A percentile compares a stretch with the other conserved stretches of the same genome.
phyloP scores from a whole-genome alignment of 306 rosid genomes.

The Malus sieversii region DNA sequence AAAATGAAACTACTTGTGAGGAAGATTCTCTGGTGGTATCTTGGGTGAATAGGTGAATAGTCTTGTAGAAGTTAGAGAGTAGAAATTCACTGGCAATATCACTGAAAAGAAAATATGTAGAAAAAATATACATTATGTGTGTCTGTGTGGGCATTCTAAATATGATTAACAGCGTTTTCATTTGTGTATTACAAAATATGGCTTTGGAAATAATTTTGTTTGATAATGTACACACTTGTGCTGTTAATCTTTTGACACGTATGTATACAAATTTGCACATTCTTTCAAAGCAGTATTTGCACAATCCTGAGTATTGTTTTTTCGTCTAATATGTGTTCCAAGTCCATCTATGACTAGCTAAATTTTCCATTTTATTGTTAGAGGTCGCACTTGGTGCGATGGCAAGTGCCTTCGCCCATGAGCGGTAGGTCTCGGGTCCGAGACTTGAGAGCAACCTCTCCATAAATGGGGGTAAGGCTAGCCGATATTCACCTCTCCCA shows the following conservation, averaged over 20 bases:
- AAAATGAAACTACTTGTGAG: not conserved
- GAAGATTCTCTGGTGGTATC: not conserved
- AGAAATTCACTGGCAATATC: not conserved
- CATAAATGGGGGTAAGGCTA: too few relatives aligned
- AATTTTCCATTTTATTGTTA: too few relatives aligned
- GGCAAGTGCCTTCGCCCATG: too few relatives aligned
- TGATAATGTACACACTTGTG: not conserved
- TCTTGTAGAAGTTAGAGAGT: not conserved
- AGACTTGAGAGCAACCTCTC: too few relatives aligned
- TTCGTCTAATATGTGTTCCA: too few relatives aligned
- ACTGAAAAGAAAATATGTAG: not conserved
- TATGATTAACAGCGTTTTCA: not conserved
- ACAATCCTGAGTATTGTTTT: too few relatives aligned
- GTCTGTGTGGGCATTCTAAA: not conserved
- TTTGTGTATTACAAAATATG: not conserved
- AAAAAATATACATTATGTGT: too few relatives aligned
- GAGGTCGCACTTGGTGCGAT: too few relatives aligned
- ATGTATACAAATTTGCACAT: not conserved
- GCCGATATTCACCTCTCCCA: too few relatives aligned
- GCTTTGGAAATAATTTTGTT: not conserved
- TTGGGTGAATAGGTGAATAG: not conserved
- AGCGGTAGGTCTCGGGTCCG: too few relatives aligned
- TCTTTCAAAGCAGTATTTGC: too few relatives aligned
- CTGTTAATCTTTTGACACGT: not conserved
- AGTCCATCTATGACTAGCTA: too few relatives aligned